Conservation (phyloP, 148 eudicot genomes). For the Agrostemma githago region DNA sequence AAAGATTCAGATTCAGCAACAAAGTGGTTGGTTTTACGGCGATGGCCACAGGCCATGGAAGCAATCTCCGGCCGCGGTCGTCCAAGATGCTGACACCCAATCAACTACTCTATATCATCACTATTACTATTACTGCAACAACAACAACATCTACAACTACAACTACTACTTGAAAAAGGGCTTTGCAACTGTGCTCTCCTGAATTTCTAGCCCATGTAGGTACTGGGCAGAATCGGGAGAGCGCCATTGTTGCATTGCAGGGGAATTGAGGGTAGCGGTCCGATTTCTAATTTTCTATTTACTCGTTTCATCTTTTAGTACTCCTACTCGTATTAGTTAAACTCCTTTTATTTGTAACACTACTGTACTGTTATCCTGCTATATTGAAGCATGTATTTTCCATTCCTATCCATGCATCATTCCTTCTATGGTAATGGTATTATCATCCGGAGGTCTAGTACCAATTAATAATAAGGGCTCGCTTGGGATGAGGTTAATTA, state of each 20-base stretch:
- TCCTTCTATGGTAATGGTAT: background rate
- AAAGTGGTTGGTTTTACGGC: background rate
- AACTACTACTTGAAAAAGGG: slow-evolving; percentile 30
- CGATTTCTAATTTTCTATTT: slow-evolving; percentile 38
- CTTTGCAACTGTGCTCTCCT: slow-evolving; percentile 75
- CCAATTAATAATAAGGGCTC: too few species aligned
- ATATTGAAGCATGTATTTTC: background rate
- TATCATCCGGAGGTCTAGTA: too few species aligned
- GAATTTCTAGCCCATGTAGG: slow-evolving; percentile 38
- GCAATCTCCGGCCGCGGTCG: slow-evolving; percentile 13
- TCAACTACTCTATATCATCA: too few species aligned
- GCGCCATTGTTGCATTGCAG: slow-evolving; percentile 69
- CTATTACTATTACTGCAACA: background rate
- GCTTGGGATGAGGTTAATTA: too few species aligned
- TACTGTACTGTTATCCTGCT: too few species aligned
- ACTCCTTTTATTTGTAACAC: background rate
- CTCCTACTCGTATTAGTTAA: background rate
- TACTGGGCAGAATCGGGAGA: slow-evolving; percentile 52
- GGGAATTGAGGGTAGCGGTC: slow-evolving; percentile 99
- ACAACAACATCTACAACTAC: slow-evolving; percentile 8
- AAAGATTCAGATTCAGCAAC: background rate
- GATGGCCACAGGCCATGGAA: background rate
- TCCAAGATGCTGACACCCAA: background rate
- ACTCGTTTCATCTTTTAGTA: too few species aligned
- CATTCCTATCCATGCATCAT: background rate